Evolutionary conservation across 768 basidiomycete species (phyloP), one percentile per base, ranked within the genome.

Genomic region (Xerocomus potaroensis): DNA sequence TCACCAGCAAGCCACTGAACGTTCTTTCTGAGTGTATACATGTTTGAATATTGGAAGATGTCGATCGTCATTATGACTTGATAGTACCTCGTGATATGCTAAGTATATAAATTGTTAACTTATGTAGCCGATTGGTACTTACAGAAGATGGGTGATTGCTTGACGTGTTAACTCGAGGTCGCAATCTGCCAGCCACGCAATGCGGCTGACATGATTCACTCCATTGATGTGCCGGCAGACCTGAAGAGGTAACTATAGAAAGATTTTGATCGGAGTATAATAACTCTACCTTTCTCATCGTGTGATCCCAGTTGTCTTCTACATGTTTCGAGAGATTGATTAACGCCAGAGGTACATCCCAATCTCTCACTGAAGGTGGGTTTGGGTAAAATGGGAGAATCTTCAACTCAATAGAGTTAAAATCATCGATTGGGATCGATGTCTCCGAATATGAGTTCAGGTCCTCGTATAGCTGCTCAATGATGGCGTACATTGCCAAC

Each of bases 341-440:
- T 6, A 98, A 74, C 1, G 92, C 82, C 7, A 98, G 72, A 1
- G 96, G 96, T 2, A 98, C 96, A 71, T 89, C 84, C 96, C 96
- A 99, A 58, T 96, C 90, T 53, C 84, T 79, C 11, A 97, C 90
- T 4, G 75, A 72, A 0, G 87, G 86, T 15, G 96, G 95, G 57
- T 97, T 98, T 18, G 91, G 92, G 56, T 94, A 94, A 68, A 93
- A 95, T 0, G 96, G 95, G 51, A 97, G 92, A 35, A 98, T 88
- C 65, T 95, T 94, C 54, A 99, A 68, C 61, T 98, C 94, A 45
- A 98, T 87, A 2, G 92, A 91, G 61, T 94, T 96, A 73, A 92
- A 92, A 35, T 80, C 78, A 65, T 96, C 90, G 53, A 98, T 83
- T 2, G 80, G 76, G 43, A 99, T 94, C 2, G 89, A 91, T 1